phyloP scores from a whole-genome alignment of 1,139 yeast species.

The Diutina neorugosa region DNA sequence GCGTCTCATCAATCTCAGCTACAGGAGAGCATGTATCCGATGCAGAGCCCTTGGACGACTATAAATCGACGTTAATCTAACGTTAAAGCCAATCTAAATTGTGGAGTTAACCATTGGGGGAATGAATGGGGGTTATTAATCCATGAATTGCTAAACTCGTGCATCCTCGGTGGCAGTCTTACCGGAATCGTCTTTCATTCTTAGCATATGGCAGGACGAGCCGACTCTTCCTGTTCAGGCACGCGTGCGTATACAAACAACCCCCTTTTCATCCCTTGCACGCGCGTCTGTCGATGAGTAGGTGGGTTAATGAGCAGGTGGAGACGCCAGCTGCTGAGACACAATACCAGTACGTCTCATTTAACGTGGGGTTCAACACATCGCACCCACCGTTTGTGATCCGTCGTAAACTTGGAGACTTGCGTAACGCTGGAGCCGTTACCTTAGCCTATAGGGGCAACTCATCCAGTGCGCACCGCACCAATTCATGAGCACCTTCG shows the following conservation, averaged over 20 bases:
- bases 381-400: no score
- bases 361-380: no score
- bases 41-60: neutral
- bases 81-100: neutral
- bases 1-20: neutral
- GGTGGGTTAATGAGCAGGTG: neutral
- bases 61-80: neutral
- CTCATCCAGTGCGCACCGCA: neutral
- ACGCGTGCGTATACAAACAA: neutral
- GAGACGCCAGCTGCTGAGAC: neutral
- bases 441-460: neutral
- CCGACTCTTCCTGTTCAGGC: neutral
- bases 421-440: neutral
- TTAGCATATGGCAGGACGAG: neutral
- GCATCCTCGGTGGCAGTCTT: no score
- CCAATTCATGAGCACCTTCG: neutral
- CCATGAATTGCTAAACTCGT: no score
- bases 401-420: no score
- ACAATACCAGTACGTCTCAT: neutral
- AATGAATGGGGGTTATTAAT: no score
- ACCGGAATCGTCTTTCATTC: neutral
- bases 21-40: neutral
- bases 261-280: neutral
- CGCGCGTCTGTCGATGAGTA: neutral
- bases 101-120: neutral